Evolutionary conservation across 257 asterid species (phyloP), one percentile per base, ranked within the genome.

Genomic region (Galeopsis tetrahit): DNA sequence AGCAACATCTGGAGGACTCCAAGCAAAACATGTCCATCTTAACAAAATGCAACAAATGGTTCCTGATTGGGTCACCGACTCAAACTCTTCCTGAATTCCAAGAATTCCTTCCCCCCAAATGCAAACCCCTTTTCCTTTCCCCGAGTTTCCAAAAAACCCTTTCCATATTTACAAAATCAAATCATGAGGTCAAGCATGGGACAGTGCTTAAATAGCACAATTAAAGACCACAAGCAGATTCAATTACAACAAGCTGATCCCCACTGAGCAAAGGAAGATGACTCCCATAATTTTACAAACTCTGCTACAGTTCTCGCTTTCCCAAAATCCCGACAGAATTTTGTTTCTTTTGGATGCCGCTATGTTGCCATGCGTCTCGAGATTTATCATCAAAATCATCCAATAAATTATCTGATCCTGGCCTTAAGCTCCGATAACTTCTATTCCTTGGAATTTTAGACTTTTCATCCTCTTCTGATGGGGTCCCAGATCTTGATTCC

Each of bases 381-480:
- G 91, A 82, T 81, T 84, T 86, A 75, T 91, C 97, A 66, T 85
- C 94, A 71, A 83, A 81, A 71, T 85, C 97, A 72, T 86, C 88
- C 81, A 82, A 69, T 39, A 87, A 70, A 74, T 78, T 86, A 34
- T 86, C 97, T 42, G 82, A 42, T 46, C 89, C 90, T 13, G 78
- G 83, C 84, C 88, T 86, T 69, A 81, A 68, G 73, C 77, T 78
- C 74, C 95, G 85, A 73, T 85, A 81, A 75, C 85, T 83, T 59
- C 94, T 96, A 76, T 92, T 90, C 80, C 92, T 85, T 33, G 80
- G 40, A 58, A 74, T 71, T 43, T 78, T 69, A 17, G 95, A 69
- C 84, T 90, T 89, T 75, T 90, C 98, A 49, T 92, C 98, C 71
- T 95, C 99, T 82, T 95, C 97, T 31, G 98, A 90, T 17, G 96